These are phyloP conservation scores for Didymella segeticola DNA, from an alignment of 2,329 filamentous ascomycete species.

Conservation along the genomic window DNA sequence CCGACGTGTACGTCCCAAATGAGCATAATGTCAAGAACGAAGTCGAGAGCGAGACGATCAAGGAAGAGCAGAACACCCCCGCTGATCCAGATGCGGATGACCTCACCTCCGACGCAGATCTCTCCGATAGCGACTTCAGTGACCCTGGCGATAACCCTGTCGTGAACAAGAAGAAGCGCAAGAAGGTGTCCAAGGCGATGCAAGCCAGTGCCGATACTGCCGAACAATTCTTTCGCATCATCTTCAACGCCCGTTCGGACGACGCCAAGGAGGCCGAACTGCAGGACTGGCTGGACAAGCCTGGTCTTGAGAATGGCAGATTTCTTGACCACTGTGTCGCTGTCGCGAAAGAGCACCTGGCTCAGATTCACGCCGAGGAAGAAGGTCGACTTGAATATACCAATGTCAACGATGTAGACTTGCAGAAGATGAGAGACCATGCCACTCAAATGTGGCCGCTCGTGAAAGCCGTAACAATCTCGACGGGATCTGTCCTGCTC, in stretches of 20 bases:
- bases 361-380: neutral
- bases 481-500: conserved; percentile 17
- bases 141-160: neutral
- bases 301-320: conserved; percentile 5
- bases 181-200: neutral
- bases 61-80: neutral
- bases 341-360: neutral
- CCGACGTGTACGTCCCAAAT: neutral
- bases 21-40: neutral
- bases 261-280: neutral
- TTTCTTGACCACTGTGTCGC: conserved; percentile 3
- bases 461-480: conserved; percentile 16
- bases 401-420: conserved; percentile 5
- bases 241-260: conserved; percentile 7
- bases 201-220: conserved; percentile 9
- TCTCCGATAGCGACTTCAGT: neutral
- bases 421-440: neutral
- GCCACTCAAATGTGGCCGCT: conserved; percentile 17
- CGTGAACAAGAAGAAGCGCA: neutral
- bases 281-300: neutral
- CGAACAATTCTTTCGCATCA: conserved; percentile 19
- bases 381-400: neutral
- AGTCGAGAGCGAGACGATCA: neutral
- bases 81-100: neutral
- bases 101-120: neutral